phyloP scores from a whole-genome alignment of 805 yeast genomes.

The Metschnikowia rubicola region DNA sequence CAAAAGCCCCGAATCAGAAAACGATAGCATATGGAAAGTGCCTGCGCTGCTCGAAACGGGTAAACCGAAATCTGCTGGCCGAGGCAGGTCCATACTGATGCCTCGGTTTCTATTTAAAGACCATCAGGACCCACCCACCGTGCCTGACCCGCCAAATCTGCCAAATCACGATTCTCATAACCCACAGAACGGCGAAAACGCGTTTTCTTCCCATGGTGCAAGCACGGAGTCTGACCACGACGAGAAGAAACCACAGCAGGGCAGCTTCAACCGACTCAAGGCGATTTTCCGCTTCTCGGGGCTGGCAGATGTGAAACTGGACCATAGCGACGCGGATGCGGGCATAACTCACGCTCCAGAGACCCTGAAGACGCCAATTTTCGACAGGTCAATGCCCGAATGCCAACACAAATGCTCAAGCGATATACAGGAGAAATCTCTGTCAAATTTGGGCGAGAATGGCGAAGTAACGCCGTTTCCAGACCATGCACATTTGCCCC shows the following conservation, averaged over 20 bases:
- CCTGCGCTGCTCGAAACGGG: constrained; percentile 10
- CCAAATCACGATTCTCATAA: neutral
- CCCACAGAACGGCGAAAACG: neutral
- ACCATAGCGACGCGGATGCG: neutral
- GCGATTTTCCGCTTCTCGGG: constrained; percentile 11
- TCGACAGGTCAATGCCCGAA: too few species aligned
- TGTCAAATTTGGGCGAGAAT: too few species aligned
- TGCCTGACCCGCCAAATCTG: neutral
- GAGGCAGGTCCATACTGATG: constrained; percentile 27
- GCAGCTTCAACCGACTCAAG: neutral
- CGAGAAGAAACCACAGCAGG: constrained; percentile 2
- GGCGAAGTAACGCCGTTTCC: too few species aligned
- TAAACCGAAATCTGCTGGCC: constrained; percentile 8
- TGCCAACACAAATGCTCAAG: too few species aligned
- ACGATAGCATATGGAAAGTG: constrained; percentile 17
- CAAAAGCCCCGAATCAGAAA: constrained; percentile 10
- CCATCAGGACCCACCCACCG: constrained; percentile 7
- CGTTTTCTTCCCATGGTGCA: neutral
- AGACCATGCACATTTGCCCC: too few species aligned
- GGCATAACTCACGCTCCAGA: too few species aligned
- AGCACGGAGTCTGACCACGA: neutral
- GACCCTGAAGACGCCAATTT: too few species aligned
- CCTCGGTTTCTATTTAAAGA: constrained; percentile 26
- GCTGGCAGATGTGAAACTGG: constrained; percentile 11
- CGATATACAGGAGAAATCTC: too few species aligned